phyloP scores from a whole-genome alignment of 2,329 filamentous ascomycete species.

The Chaetomiaceae sp. region DNA sequence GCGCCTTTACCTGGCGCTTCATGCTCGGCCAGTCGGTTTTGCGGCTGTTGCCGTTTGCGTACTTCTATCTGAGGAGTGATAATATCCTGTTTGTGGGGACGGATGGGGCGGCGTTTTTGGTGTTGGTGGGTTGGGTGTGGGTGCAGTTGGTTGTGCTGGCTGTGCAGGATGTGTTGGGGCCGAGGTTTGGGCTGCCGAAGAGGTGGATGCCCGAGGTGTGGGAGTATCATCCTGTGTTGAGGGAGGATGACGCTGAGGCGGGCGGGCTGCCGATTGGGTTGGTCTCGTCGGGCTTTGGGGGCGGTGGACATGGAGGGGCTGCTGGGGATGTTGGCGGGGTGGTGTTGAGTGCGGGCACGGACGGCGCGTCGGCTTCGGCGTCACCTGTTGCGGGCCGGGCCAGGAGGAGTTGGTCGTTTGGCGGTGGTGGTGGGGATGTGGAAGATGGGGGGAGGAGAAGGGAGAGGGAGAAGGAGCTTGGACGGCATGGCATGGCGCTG shows the following conservation, averaged over 20 bases:
- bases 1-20: conserved; percentile 87
- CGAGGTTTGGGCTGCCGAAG: conserved; percentile 75
- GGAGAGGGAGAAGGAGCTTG: conserved; percentile 33
- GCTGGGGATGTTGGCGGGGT: neutral
- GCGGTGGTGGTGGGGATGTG: conserved; percentile 4
- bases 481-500: conserved; percentile 27
- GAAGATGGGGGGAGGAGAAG: conserved; percentile 24
- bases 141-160: conserved; percentile 73
- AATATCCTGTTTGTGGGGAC: conserved; percentile 77
- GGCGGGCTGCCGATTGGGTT: conserved; percentile 77
- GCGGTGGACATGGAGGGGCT: conserved; percentile 1
- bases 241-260: conserved; percentile 75
- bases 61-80: conserved; percentile 72
- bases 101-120: conserved; percentile 59
- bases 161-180: conserved; percentile 79
- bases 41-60: conserved; percentile 73
- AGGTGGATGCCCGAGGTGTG: conserved; percentile 70
- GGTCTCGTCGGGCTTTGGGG: conserved; percentile 29
- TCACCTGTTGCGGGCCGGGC: neutral
- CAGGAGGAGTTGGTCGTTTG: conserved; percentile 26
- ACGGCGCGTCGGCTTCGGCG: too few species aligned
- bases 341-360: conserved; percentile 1
- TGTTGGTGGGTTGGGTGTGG: conserved; percentile 77
- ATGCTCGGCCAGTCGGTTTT: conserved; percentile 77
- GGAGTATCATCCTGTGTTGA: conserved; percentile 89